These are phyloP conservation scores for Cucurbita moschata DNA, from an alignment of 306 rosid species.

Conservation along the genomic window DNA sequence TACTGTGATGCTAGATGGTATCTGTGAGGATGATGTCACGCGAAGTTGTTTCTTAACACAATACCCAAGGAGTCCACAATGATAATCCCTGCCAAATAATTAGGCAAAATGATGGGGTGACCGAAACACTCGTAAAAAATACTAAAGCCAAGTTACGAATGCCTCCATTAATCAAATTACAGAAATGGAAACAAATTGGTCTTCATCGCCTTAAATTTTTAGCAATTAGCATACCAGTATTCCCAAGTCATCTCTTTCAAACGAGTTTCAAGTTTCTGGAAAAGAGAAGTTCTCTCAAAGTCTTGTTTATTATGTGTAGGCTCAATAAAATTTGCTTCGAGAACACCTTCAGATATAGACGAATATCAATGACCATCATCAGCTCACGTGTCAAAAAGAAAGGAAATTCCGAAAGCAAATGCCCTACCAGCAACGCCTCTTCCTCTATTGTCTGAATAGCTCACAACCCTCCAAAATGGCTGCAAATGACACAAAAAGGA, in stretches of 20 bases:
- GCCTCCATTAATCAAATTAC: not conserved
- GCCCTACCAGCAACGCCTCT: constrained; percentile 90
- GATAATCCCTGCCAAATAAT: constrained; percentile 47
- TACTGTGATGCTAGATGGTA: constrained; percentile 8
- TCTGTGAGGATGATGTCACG: not conserved
- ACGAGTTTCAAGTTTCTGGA: constrained; percentile 78
- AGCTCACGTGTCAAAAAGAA: not conserved
- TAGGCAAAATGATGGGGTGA: not conserved
- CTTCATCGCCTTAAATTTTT: not conserved
- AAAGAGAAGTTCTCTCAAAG: constrained; percentile 77
- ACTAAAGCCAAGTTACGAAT: not conserved
- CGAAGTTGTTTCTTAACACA: constrained; percentile 19
- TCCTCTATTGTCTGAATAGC: constrained; percentile 40
- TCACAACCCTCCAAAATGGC: constrained; percentile 94
- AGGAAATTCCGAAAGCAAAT: constrained; percentile 7
- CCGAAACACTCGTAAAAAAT: not conserved
- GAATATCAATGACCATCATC: constrained; percentile 11
- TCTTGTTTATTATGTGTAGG: constrained; percentile 95
- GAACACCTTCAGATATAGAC: constrained; percentile 37
- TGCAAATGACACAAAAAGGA: constrained; percentile 24
- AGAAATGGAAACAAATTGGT: not conserved
- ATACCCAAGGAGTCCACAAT: constrained; percentile 64
- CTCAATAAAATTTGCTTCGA: constrained; percentile 76
- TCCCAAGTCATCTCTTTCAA: constrained; percentile 83
- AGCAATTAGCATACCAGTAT: constrained; percentile 48